A percentile compares a stretch with the other conserved stretches of the same genome.
Conservation (phyloP, 2,329 filamentous ascomycete species). For the Arthrinium phaeospermum region DNA sequence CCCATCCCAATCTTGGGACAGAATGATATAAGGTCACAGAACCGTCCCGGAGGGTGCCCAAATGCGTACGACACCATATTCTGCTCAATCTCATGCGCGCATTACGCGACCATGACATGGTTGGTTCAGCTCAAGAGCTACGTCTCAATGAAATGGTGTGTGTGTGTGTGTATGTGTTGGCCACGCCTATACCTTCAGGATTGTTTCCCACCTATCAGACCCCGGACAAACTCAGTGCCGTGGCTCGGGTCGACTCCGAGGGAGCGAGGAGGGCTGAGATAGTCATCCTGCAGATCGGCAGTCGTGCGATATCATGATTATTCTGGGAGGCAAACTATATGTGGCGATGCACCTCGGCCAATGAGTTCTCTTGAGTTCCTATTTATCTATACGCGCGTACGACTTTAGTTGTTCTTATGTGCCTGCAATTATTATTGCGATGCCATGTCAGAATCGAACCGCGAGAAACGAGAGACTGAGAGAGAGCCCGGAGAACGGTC, state of each 20-base stretch:
- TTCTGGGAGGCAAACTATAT: not conserved
- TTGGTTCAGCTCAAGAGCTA: not conserved
- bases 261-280: not conserved
- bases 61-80: constrained; percentile 5
- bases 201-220: constrained; percentile 10
- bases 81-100: not conserved
- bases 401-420: not conserved
- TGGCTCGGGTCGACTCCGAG: not conserved
- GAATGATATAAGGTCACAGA: not conserved
- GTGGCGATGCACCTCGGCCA: not conserved
- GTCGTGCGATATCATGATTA: not conserved
- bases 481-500: not conserved
- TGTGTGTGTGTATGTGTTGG: not conserved
- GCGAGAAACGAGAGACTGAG: not conserved
- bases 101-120: not conserved
- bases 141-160: not conserved
- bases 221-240: not conserved
- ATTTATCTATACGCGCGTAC: not conserved
- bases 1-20: not conserved
- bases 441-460: not conserved
- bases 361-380: not conserved
- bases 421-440: not conserved
- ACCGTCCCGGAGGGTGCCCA: not conserved
- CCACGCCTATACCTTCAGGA: constrained; percentile 3
- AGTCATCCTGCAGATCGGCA: constrained; percentile 2